Evolutionary conservation across 2,329 filamentous ascomycete genomes (phyloP), one percentile per base, ranked within the genome.

Genomic region (Stagonosporopsis vannaccii): DNA sequence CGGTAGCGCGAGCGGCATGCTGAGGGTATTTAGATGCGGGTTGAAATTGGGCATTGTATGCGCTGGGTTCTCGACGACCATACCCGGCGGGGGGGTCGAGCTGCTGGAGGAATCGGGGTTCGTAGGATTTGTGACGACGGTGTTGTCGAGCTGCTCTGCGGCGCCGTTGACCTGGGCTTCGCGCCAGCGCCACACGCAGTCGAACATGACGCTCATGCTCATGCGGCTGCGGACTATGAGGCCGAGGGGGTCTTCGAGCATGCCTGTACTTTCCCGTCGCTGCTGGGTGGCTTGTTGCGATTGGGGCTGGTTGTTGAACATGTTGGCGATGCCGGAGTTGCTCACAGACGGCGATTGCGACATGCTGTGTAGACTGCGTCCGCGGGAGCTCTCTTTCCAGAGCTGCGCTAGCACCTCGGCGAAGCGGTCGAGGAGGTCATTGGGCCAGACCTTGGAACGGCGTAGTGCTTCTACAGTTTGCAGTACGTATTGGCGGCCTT

Each of bases 351-450:
- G 73, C 11, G 73, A 75, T 41, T 76, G 71, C 11, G 74, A 75
- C 62, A 72, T 67, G 62, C 72, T 74, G 44, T 74, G 71, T 5
- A 75, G 57, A 42, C 71, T 75, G 15, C 71, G 68, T 12, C 74
- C 73, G n/a, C 73, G 68, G 15, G 72, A 72, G 51, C 75, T 78
- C 32, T 75, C 88, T 66, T 92, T 91, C 90, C 90, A 95, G 75
- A 95, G 89, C 77, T 94, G 91, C 6, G 91, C 90, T 81, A 94
- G 89, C n/a, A 95, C 84, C 77, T 94, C 91, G 2, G 90, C 90
- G 57, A 94, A 81, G 28, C 91, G 85, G 81, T 90, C 91, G 50
- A 91, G 87, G 11, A 95, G 82, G 69, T 95, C 91, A 67, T 94
- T 94, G 58, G 88, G 85, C 39, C 88, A 84, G 17, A 93, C 88